A percentile compares a stretch with the other conserved stretches of the same genome.
These are phyloP conservation scores for Ascochyta koolunga DNA, from an alignment of 2,329 filamentous ascomycete genomes.

Conservation along the genomic window DNA sequence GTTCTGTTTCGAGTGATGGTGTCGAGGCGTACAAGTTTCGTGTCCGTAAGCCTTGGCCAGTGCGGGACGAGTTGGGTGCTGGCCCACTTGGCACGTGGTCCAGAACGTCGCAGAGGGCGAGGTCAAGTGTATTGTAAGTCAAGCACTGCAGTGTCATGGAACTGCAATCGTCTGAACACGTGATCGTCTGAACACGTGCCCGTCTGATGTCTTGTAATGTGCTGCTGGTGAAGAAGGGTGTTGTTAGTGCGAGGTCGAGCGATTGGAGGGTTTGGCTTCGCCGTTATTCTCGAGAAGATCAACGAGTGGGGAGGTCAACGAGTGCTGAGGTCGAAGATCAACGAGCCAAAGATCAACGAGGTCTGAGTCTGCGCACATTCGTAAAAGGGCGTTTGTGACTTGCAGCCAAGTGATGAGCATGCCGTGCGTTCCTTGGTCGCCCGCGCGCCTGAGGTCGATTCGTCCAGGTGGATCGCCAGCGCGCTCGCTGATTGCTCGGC, in stretches of 20 bases:
- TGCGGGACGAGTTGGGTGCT: conserved; percentile 4
- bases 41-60: conserved; percentile 1
- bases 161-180: conserved; percentile 9
- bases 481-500: conserved; percentile 16
- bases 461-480: conserved; percentile 7
- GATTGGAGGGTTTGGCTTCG: no score
- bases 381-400: neutral
- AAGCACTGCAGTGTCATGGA: conserved; percentile 1
- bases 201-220: conserved; percentile 1
- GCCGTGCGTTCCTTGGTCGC: conserved; percentile 17
- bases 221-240: no score
- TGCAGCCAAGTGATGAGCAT: conserved; percentile 11
- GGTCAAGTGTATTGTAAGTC: conserved; percentile 10
- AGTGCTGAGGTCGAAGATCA: neutral
- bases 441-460: conserved; percentile 9
- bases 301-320: no score
- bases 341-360: no score
- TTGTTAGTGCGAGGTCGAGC: no score
- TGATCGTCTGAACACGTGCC: neutral
- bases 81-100: conserved; percentile 14
- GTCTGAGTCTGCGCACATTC: conserved; percentile 5
- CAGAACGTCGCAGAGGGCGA: neutral
- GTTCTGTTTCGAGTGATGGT: neutral
- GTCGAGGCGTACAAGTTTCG: neutral
- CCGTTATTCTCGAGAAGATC: no score